Evolutionary conservation across 331 rosid genomes (phyloP).

Genomic region (Malus hybrid): DNA sequence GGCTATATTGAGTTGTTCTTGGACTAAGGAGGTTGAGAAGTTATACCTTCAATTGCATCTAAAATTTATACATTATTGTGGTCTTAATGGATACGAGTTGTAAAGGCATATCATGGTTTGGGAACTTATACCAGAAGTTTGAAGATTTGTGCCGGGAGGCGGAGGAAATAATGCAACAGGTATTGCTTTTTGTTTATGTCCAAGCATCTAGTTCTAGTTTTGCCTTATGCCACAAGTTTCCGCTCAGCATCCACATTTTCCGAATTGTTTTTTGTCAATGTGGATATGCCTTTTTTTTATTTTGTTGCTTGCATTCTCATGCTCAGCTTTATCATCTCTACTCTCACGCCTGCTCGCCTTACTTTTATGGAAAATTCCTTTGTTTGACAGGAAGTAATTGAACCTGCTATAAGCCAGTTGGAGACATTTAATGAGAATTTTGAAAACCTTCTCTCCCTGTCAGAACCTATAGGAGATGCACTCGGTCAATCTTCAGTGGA

Average conservation of each 20-base stretch:
- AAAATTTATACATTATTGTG: neutral
- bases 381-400: neutral
- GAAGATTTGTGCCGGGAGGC: constrained; percentile 68
- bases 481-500: neutral
- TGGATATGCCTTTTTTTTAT: neutral
- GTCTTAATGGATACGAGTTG: constrained; percentile 36
- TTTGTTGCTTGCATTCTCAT: neutral
- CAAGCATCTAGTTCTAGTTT: neutral
- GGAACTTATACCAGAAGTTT: constrained; percentile 48
- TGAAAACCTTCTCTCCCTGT: neutral
- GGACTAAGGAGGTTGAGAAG: neutral
- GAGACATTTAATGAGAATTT: neutral
- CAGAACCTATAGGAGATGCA: neutral
- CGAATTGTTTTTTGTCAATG: neutral
- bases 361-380: neutral
- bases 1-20: neutral
- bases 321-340: neutral
- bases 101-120: constrained; percentile 49
- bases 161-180: constrained; percentile 59
- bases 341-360: neutral
- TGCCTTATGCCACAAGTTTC: neutral
- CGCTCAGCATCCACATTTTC: neutral
- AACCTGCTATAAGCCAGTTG: neutral
- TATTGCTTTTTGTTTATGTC: constrained; percentile 1
- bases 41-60: neutral